Conservation (phyloP, 2,329 filamentous ascomycete genomes). For the Trichoderma koningii region DNA sequence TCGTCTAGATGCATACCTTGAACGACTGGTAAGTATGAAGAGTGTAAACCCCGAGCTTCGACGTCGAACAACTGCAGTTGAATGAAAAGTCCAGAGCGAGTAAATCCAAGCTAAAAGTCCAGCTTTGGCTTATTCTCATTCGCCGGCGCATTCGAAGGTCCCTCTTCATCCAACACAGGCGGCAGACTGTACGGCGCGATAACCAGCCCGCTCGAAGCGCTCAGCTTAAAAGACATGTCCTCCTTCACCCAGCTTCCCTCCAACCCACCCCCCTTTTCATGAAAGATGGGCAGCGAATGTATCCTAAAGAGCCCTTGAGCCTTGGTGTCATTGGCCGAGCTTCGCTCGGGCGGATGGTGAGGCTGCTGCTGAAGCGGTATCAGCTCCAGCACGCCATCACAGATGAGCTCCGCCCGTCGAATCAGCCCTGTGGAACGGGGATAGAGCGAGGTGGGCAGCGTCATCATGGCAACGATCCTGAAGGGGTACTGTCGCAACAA, state of each 20-base stretch:
- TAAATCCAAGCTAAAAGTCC: constrained; percentile 62
- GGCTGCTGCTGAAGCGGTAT: constrained; percentile 64
- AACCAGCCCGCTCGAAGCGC: constrained; percentile 74
- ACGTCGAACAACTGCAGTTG: neutral
- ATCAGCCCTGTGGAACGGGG: constrained; percentile 74
- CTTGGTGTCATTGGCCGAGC: constrained; percentile 62
- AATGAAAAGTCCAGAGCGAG: neutral
- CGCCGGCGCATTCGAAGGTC: constrained; percentile 44
- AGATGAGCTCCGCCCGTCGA: constrained; percentile 82
- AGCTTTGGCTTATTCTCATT: constrained; percentile 64
- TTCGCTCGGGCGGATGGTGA: constrained; percentile 51
- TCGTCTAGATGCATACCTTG: neutral
- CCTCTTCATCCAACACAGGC: constrained; percentile 73
- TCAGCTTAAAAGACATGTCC: constrained; percentile 88
- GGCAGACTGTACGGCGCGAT: constrained; percentile 89
- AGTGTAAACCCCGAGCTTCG: neutral
- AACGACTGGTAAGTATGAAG: neutral
- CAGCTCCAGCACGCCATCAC: constrained; percentile 84
- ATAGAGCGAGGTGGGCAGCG: constrained; percentile 77
- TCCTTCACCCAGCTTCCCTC: constrained; percentile 70
- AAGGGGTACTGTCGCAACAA: constrained; percentile 68
- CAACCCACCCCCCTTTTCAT: constrained; percentile 82
- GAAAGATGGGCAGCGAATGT: constrained; percentile 79
- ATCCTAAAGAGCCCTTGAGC: constrained; percentile 84
- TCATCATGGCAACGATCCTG: constrained; percentile 71